Conservation (phyloP, 2,329 filamentous ascomycete species). For the Phialemoniopsis sp. region DNA sequence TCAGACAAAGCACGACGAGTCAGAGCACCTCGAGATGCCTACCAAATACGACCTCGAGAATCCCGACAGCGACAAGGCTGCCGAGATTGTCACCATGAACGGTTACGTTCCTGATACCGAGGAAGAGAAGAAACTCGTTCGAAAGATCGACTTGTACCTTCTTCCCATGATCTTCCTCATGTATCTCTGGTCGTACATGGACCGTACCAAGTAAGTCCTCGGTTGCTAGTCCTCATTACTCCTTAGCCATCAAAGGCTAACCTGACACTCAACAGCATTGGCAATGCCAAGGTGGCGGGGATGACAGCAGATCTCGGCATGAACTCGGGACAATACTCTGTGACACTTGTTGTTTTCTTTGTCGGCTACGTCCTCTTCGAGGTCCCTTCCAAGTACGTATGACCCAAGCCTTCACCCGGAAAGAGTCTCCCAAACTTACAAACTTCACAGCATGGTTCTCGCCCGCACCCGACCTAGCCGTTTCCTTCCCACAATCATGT, state of each 20-base stretch:
- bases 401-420: too few species aligned
- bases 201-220: slow-evolving; percentile 36
- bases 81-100: slow-evolving; percentile 59
- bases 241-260: too few species aligned
- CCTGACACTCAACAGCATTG: slow-evolving; percentile 7
- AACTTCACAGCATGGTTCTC: slow-evolving; percentile 29
- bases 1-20: too few species aligned
- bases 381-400: slow-evolving; percentile 30
- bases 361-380: slow-evolving; percentile 54
- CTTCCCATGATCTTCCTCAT: slow-evolving; percentile 49
- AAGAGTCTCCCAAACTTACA: not conserved
- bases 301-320: slow-evolving; percentile 31
- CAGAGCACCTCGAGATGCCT: too few species aligned
- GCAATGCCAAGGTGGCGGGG: slow-evolving; percentile 42
- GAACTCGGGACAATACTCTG: slow-evolving; percentile 54
- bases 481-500: slow-evolving; percentile 30
- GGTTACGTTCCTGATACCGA: not conserved
- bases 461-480: slow-evolving; percentile 32
- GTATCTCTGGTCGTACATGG: slow-evolving; percentile 50
- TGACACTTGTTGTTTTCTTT: slow-evolving; percentile 55
- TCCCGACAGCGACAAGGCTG: slow-evolving; percentile 86
- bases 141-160: slow-evolving; percentile 23
- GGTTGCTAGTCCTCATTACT: not conserved
- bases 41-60: slow-evolving; percentile 65
- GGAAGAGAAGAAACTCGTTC: slow-evolving; percentile 11